Conservation (phyloP, 1,284 basidiomycete species). For the Tilletia horrida region DNA sequence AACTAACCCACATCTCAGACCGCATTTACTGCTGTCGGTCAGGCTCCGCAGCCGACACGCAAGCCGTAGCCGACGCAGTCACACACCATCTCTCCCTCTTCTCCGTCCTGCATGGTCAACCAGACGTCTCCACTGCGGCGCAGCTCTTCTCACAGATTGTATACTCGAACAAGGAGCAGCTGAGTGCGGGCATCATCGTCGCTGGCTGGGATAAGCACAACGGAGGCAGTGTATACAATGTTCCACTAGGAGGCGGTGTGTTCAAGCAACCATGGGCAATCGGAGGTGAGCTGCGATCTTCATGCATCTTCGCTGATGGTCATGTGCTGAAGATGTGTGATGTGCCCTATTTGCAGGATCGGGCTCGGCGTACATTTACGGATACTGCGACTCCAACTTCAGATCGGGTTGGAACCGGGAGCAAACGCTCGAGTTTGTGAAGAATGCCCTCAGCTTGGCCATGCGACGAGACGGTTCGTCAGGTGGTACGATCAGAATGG, state of each 20-base stretch:
- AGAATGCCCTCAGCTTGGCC: conserved; percentile 88
- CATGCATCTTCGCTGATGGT: too few species aligned
- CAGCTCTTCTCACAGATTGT: conserved; percentile 82
- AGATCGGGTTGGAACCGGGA: conserved; percentile 86
- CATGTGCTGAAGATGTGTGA: too few species aligned
- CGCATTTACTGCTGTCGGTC: conserved; percentile 98
- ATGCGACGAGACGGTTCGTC: conserved; percentile 98
- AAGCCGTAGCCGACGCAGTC: conserved; percentile 86
- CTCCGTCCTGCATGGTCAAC: conserved; percentile 70
- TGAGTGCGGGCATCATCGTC: conserved; percentile 94
- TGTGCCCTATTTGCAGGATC: conserved; percentile 66
- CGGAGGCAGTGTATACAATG: conserved; percentile 95
- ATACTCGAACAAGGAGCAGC: conserved; percentile 80
- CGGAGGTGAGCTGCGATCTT: conserved; percentile 27
- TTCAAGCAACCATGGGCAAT: conserved; percentile 53
- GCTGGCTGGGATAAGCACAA: conserved; percentile 92
- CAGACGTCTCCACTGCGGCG: conserved; percentile 78
- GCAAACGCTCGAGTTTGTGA: conserved; percentile 89
- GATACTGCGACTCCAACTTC: conserved; percentile 98
- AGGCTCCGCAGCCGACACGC: conserved; percentile 95
- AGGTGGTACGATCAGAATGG: conserved; percentile 95
- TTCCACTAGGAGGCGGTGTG: conserved; percentile 48
- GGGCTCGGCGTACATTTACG: conserved; percentile 96
- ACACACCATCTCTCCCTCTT: conserved; percentile 82
- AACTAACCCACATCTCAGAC: conserved; percentile 93